A percentile compares a stretch with the other conserved stretches of the same genome.
Evolutionary conservation across 441 rosid genomes (phyloP).

Genomic region (Viola pubescens): DNA sequence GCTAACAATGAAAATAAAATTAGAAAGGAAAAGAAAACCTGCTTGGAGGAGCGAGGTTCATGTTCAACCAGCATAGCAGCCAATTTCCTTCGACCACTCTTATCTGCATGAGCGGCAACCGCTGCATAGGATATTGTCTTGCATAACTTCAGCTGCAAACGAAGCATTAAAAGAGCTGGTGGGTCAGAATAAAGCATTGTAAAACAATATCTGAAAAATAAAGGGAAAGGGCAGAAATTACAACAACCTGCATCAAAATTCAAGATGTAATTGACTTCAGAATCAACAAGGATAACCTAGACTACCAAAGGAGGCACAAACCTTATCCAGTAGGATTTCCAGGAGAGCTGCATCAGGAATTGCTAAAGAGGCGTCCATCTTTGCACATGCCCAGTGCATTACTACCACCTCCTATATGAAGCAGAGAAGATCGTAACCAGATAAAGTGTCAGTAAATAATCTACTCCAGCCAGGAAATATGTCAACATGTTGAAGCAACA

Average conservation of each 20-base stretch:
- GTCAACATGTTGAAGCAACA: too few species aligned
- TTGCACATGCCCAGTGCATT: constrained; percentile 99
- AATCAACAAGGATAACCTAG: neutral
- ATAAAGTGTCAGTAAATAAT: neutral
- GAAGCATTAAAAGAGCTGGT: neutral
- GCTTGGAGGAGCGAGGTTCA: constrained; percentile 93
- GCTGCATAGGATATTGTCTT: constrained; percentile 96
- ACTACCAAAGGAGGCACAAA: constrained; percentile 20
- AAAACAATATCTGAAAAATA: constrained; percentile 19
- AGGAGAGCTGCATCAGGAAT: constrained; percentile 81
- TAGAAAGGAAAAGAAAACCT: constrained; percentile 33
- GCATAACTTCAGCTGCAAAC: constrained; percentile 75
- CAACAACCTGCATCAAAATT: neutral
- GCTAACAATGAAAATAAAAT: neutral
- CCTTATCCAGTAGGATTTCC: constrained; percentile 94
- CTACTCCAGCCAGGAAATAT: too few species aligned
- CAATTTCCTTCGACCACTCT: constrained; percentile 78
- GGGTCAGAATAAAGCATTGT: too few species aligned
- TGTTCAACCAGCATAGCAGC: constrained; percentile 97
- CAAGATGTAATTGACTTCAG: constrained; percentile 5
- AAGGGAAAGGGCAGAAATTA: too few species aligned
- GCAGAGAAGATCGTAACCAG: neutral
- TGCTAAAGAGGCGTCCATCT: constrained; percentile 84
- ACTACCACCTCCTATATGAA: constrained; percentile 75
- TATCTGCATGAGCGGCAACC: constrained; percentile 98